Evolutionary conservation across 1,284 basidiomycete species (phyloP), one percentile per base, ranked within the genome.

Genomic region (Pulveroboletus sp.): DNA sequence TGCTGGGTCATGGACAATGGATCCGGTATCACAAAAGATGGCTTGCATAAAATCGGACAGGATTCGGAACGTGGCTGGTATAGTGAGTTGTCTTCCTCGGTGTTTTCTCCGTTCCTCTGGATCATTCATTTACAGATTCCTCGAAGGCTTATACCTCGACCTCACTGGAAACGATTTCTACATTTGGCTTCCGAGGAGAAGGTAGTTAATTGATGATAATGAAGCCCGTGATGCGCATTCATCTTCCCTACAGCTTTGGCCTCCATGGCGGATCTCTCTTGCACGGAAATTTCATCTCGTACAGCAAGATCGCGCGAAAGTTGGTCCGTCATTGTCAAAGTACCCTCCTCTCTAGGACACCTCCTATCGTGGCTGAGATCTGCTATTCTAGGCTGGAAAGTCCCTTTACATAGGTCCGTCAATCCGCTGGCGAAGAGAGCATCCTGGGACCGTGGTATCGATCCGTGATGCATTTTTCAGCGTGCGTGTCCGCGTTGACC

Each of bases 171-270:
- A 69, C 77, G 3, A 65, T 80, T n/a, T 78, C 78, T 11, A 87
- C 84, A 3, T 93, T 93, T 74, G 93, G 93, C 0, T 95, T 92
- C 73, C 83, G 92, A 58, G 93, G 93, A 36, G 93, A 95, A 87
- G 93, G 93, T 91, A 63, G 53, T 66, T 43, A 39, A 44, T 49
- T 24, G 29, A 13, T 49, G 19, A 26, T 24, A 41, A 54, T 33
- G 45, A 48, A 45, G 48, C 41, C 40, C 48, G 48, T 59, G 56
- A 48, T 42, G 45, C 47, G 46, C 50, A 44, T 52, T 60, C 52
- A 57, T 57, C 48, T 50, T 19, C 39, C 45, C 21, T 42, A 24
- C 58, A 93, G 92, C 93, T 8, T 72, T 95, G 45, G 87, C 90
- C n/a, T 93, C 92, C 41, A 84, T 87, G 51, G 86, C 87, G 33